Base-by-base conservation (phyloP, 2,329 filamentous ascomycete genomes). In the Talaromyces sp. region DNA sequence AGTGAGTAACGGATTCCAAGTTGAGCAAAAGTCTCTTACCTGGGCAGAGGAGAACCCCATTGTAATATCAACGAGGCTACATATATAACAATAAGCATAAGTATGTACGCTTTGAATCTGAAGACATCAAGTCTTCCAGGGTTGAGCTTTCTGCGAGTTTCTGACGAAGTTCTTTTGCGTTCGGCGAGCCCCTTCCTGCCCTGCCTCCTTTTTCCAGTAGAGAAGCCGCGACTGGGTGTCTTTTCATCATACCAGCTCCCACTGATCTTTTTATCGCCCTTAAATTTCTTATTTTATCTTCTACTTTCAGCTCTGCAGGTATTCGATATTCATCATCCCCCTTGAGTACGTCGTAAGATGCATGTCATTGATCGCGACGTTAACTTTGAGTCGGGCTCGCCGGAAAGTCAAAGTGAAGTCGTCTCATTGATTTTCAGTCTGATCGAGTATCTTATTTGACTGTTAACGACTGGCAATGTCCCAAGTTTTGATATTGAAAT, bases 71-170 rank as follows among this genome's bases (percentile, higher is more conserved):
- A 10, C 27, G 57, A 47, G 37, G 39, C 37, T 31, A 37, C 31
- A 66, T 60, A 43, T 45, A 48, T 66, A 66, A 60, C 10, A 43
- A 57, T 65, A 65, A 35, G n/a, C 13, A n/a, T 62, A 57, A 59
- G 54, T 14, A 63, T 56, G 41, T 37, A 48, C 31, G 19, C 22
- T 4, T 47, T 37, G 31, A 57, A 10, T 39, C 8, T 57, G 61
- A 43, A 19, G 22, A 7, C 16, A 24, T 41, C 5, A 4, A 16
- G 24, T 35, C 16, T 39, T 22, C 22, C 22, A 22, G 22, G 22
- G 22, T 22, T 13, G 52, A 6, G 3, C 22, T 33, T 7, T 33
- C 9, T 35, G 33, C 3, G 33, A 39, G 33, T 37, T 7, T 1
- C 13, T 24, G 33, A 9, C 10, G 16, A 22, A 14, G 16, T 22